These are phyloP conservation scores for Penicillium sp. DNA, from an alignment of 2,329 filamentous ascomycete genomes.

Conservation along the genomic window DNA sequence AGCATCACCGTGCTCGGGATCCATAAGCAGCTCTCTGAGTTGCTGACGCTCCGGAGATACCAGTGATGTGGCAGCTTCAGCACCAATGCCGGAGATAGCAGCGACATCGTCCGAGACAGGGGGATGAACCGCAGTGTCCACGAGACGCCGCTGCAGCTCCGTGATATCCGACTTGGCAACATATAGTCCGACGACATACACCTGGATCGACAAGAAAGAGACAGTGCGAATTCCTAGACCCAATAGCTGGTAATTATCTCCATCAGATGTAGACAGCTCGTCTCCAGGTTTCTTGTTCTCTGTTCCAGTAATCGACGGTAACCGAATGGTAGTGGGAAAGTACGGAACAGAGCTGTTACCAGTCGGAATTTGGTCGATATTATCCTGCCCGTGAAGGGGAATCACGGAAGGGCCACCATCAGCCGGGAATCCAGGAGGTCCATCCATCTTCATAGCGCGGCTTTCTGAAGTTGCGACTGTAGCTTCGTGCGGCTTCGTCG, in stretches of 20 bases:
- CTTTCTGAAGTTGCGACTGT: conserved; percentile 5
- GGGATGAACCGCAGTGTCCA: conserved; percentile 63
- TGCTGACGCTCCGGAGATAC: conserved; percentile 78
- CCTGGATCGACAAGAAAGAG: conserved; percentile 84
- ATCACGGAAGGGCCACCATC: conserved; percentile 33
- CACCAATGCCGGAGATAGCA: conserved; percentile 50
- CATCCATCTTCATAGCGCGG: conserved; percentile 41
- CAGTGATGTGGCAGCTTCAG: conserved; percentile 72
- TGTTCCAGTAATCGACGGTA: conserved; percentile 52
- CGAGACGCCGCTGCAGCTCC: conserved; percentile 73
- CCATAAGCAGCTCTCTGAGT: conserved; percentile 68
- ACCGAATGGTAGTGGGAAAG: conserved; percentile 71
- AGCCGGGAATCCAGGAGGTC: conserved; percentile 38
- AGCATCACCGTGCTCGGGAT: conserved; percentile 67
- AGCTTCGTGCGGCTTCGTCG: conserved; percentile 12
- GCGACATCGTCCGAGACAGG: conserved; percentile 17
- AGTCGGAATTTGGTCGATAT: conserved; percentile 74
- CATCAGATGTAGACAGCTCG: conserved; percentile 36
- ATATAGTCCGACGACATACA: conserved; percentile 94
- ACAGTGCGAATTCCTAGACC: conserved; percentile 87
- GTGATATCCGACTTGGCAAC: conserved; percentile 80
- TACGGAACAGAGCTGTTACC: conserved; percentile 77
- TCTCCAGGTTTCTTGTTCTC: conserved; percentile 38
- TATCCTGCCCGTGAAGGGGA: conserved; percentile 53
- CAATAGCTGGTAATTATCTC: conserved; percentile 75